These are phyloP conservation scores for Medicago arabica DNA, from an alignment of 306 rosid genomes.

Conservation along the genomic window DNA sequence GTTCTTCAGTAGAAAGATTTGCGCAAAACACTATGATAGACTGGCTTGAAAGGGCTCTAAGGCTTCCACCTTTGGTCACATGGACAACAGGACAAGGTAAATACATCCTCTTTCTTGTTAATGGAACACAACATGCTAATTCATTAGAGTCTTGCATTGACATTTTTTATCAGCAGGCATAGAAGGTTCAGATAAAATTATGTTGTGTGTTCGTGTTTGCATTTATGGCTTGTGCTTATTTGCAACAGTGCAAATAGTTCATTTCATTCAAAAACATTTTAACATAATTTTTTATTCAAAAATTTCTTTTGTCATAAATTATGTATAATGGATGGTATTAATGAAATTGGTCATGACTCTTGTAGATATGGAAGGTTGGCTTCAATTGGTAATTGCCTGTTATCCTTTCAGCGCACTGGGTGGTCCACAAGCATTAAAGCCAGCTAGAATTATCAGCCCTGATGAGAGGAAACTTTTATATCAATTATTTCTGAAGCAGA, in stretches of 20 bases:
- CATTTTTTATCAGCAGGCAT: conserved; percentile 4
- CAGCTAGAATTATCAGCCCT: conserved; percentile 63
- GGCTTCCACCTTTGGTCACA: conserved; percentile 70
- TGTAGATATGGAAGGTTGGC: conserved; percentile 92
- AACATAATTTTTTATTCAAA: conserved; percentile 20
- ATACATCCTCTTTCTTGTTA: conserved; percentile 9
- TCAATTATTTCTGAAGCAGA: conserved; percentile 82
- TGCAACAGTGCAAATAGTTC: conserved; percentile 21
- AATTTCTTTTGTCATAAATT: conserved; percentile 1
- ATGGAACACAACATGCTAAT: neutral
- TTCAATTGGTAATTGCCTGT: conserved; percentile 79
- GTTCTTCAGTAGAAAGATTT: conserved; percentile 50
- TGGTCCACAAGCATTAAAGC: conserved; percentile 58
- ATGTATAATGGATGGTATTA: conserved; percentile 21
- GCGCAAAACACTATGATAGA: conserved; percentile 59
- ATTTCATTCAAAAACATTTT: conserved; percentile 34
- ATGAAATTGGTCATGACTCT: conserved; percentile 38
- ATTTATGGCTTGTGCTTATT: conserved; percentile 12
- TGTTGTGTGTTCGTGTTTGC: conserved; percentile 7
- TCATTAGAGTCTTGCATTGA: conserved; percentile 16
- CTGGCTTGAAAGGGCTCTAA: conserved; percentile 77
- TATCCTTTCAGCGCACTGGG: conserved; percentile 71
- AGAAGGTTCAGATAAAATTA: conserved; percentile 13
- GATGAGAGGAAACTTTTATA: conserved; percentile 69
- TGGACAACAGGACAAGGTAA: conserved; percentile 86